These are phyloP conservation scores for Phytophthora europaea DNA, from an alignment of 352 stramenopile species.

Conservation along the genomic window DNA sequence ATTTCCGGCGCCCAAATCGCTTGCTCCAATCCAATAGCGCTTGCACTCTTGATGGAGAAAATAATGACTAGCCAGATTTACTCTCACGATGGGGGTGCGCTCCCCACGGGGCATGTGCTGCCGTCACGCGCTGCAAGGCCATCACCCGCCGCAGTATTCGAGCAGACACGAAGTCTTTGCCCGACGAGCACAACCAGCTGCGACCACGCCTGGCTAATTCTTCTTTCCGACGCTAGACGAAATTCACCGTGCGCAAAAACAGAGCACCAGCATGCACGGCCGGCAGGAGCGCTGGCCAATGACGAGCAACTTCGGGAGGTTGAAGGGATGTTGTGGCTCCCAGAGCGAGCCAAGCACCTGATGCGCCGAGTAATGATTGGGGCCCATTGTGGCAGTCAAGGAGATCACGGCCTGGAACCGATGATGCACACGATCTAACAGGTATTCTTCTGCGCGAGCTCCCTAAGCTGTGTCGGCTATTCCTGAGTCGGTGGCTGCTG, in stretches of 20 bases:
- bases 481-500: background rate
- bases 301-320: background rate
- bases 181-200: background rate
- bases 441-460: background rate
- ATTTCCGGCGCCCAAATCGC: slow-evolving; percentile 4
- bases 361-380: background rate
- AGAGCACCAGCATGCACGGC: background rate
- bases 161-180: no score
- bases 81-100: background rate
- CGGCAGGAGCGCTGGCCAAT: background rate
- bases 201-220: background rate
- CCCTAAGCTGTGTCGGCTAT: background rate
- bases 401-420: background rate
- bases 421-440: background rate
- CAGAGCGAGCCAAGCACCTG: background rate
- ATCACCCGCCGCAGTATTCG: background rate
- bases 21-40: slow-evolving; percentile 2
- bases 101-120: background rate
- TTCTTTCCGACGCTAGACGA: background rate
- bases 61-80: background rate
- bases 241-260: background rate
- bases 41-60: background rate
- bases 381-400: background rate
- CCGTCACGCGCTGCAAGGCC: background rate
- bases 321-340: background rate